phyloP scores from a whole-genome alignment of 1,284 basidiomycete species.

The Malassezia arunalokei region DNA sequence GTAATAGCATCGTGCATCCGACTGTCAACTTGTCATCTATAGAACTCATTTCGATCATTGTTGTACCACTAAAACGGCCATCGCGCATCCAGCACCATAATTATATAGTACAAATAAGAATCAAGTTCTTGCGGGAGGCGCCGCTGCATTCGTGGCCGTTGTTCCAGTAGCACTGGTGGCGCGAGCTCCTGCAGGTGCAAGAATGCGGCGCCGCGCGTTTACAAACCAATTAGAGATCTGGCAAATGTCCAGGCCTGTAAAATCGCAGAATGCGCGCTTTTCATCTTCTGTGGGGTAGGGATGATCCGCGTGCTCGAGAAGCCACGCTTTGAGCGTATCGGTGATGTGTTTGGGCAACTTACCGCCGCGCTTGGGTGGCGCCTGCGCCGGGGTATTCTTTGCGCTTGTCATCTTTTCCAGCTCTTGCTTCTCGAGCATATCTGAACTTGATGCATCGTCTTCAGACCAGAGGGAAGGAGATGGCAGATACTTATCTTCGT shows the following conservation, averaged over 20 bases:
- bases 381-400: not conserved
- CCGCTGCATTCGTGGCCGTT: too few species aligned
- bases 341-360: slow-evolving; percentile 81
- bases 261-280: slow-evolving; percentile 72
- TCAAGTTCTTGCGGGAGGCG: too few species aligned
- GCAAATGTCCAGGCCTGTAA: slow-evolving; percentile 70
- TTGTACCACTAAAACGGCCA: too few species aligned
- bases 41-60: too few species aligned
- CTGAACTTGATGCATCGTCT: too few species aligned
- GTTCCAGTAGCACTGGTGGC: not conserved
- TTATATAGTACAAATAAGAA: too few species aligned
- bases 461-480: too few species aligned
- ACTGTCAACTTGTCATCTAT: too few species aligned
- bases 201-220: slow-evolving; percentile 35
- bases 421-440: not conserved
- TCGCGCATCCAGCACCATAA: too few species aligned
- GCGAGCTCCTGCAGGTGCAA: slow-evolving; percentile 18
- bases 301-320: slow-evolving; percentile 73
- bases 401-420: too few species aligned
- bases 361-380: slow-evolving; percentile 53
- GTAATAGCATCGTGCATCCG: too few species aligned
- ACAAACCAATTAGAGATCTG: slow-evolving; percentile 54
- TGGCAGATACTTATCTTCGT: too few species aligned
- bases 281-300: slow-evolving; percentile 81
- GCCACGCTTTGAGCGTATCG: slow-evolving; percentile 77